Evolutionary conservation across 2,329 filamentous ascomycete species (phyloP).

Genomic region (Didymella arachidicola): DNA sequence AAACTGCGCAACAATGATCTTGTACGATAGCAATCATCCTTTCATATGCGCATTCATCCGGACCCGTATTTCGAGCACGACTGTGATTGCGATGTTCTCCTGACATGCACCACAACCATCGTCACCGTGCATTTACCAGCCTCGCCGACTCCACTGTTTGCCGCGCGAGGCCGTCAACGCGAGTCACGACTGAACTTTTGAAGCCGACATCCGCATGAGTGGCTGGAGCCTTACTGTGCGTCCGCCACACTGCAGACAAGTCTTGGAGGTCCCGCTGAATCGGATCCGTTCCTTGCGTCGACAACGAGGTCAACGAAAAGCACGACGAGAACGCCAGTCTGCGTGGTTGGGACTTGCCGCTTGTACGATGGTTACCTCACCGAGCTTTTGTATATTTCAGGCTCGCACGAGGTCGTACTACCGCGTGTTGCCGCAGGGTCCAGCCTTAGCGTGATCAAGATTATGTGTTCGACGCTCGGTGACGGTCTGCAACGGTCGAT

Average conservation of each 20-base stretch:
- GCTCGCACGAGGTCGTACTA: conserved; percentile 22
- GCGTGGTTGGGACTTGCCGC: conserved; percentile 19
- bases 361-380: conserved; percentile 18
- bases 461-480: conserved; percentile 6
- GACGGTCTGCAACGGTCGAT: conserved; percentile 3
- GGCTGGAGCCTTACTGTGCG: conserved; percentile 18
- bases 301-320: conserved; percentile 9
- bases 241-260: conserved; percentile 5
- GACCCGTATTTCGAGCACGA: conserved; percentile 17
- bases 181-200: conserved; percentile 16
- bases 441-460: conserved; percentile 1
- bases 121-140: conserved; percentile 19
- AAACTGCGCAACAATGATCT: conserved; percentile 7
- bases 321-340: conserved; percentile 26
- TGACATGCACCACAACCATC: conserved; percentile 22
- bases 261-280: neutral
- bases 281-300: conserved; percentile 6
- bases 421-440: conserved; percentile 10
- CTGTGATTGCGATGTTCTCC: conserved; percentile 27
- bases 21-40: conserved; percentile 15
- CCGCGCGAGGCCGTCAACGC: conserved; percentile 15
- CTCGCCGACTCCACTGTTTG: conserved; percentile 9
- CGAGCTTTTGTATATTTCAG: conserved; percentile 13
- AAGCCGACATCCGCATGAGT: conserved; percentile 13
- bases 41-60: conserved; percentile 20